These are phyloP conservation scores for Lojkania enalia DNA, from an alignment of 2,329 filamentous ascomycete genomes.

Conservation along the genomic window DNA sequence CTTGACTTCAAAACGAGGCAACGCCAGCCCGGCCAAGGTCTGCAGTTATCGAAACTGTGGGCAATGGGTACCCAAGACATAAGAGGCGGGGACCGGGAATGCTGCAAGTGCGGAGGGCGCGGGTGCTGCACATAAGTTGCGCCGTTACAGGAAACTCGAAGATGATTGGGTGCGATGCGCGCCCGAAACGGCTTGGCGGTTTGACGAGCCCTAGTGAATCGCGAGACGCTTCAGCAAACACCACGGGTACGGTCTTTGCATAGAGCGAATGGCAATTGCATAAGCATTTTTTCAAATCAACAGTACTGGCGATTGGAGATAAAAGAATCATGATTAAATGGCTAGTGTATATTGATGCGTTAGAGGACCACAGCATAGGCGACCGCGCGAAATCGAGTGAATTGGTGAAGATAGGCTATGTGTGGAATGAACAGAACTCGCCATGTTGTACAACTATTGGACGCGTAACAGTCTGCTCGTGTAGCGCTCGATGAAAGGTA, in stretches of 20 bases:
- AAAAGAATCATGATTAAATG: too few relatives aligned
- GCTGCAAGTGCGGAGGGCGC: background rate
- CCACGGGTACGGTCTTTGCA: slow-evolving; percentile 7
- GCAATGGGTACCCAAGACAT: slow-evolving; percentile 18
- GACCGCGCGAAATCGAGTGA: too few relatives aligned
- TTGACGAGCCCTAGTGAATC: slow-evolving; percentile 28
- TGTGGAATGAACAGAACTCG: too few relatives aligned
- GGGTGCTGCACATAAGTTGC: too few relatives aligned
- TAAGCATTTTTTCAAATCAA: background rate
- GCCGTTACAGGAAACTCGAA: background rate
- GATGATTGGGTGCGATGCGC: background rate
- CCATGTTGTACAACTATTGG: too few relatives aligned
- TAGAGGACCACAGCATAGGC: too few relatives aligned
- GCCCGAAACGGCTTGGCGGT: slow-evolving; percentile 34
- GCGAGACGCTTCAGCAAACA: slow-evolving; percentile 25
- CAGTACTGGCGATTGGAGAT: too few relatives aligned
- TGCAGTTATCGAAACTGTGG: slow-evolving; percentile 28
- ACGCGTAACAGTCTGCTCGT: too few relatives aligned
- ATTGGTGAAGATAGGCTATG: too few relatives aligned
- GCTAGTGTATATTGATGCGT: too few relatives aligned
- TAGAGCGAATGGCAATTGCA: background rate
- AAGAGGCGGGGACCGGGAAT: background rate
- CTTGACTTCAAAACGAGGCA: slow-evolving; percentile 10
- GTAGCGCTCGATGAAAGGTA: too few relatives aligned
- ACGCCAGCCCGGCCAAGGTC: slow-evolving; percentile 20